Evolutionary conservation across 1,139 yeast species (phyloP), one percentile per base, ranked within the genome.

Genomic region (Lodderomyces margitis): DNA sequence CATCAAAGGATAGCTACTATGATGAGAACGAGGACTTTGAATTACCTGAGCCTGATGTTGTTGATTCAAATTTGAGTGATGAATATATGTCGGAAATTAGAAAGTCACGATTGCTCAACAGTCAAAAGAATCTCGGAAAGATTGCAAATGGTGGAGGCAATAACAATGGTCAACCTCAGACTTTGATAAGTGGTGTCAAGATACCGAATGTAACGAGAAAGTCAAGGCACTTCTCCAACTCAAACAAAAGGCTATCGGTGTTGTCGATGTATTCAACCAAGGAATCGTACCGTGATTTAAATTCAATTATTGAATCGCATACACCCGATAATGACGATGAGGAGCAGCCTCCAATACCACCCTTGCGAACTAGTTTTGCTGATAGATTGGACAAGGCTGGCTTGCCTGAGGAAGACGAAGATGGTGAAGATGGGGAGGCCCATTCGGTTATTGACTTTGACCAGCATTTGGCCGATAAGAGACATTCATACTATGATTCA

Each of bases 121-220:
- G 75, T 27, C 75, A 70, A 55, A 55, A 61, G 46, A 68, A 70
- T 50, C 56, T 72, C 30, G 56, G 60, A 30, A 36, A 27, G 24
- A 54, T 56, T 16, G 58, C 61, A 25, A 52, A 54, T 44, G 52
- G 51, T 38, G 37, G 27, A 20, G 24, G 36, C 19, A n/a, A 25
- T 9, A 1, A 20, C 19, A 31, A 41, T 20, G 24, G 25, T 17
- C 52, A 49, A 20, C 62, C 58, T 16, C 59, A 61, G 44, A 70
- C 77, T 1, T 58, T 71, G 33, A 70, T 83, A 39, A 76, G 85
- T 11, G 83, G 79, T 48, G 81, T 83, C 33, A 73, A 71, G 44
- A 79, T 83, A 45, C 91, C 91, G 19, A 79, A 78, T 49, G 87
- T 83, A 25, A 79, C 88, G 0, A 75, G 88, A 59, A 79, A 80